Evolutionary conservation across 805 yeast species (phyloP), one percentile per base, ranked within the genome.

Genomic region (Torulaspora microellipsoides): DNA sequence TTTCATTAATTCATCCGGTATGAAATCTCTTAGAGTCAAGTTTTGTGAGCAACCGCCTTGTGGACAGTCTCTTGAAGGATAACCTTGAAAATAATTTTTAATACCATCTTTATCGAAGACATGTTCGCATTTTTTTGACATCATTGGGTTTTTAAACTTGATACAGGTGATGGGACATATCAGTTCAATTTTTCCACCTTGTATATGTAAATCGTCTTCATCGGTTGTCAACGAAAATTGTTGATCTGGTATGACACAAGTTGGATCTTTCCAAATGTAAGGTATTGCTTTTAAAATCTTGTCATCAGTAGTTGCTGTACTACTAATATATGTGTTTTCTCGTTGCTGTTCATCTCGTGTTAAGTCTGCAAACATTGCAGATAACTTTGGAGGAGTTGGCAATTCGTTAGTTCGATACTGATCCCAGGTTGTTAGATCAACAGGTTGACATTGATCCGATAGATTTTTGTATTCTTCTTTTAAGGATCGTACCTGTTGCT

Each of bases 151-250:
- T 15, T 60, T 67, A 59, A 76, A 82, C 34, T 67, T 59, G 40
- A 71, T 67, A 45, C 75, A 56, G 0, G 89, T 77, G 11, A 85
- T 68, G 0, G 91, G 91, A 58, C 90, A 88, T 20, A 69, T 72
- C 45, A 85, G 58, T 36, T 81, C 78, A n/a, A 85, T 67, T 30
- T 66, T 75, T 31, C 93, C 93, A 43, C 93, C 95, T 8, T 77
- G 78, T 5, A 85, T 73, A 33, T 72, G 76, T 27, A 85, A 36
- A 15, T 82, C 91, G 15, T 81, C 86, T 31, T 76, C 81, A 11
- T 71, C 80, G 10, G 56, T 62, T 1, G 17, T 38, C 8, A 13
- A 31, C 2, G 37, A 45, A 0, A 58, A 64, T 6, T 62, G 70
- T 12, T 69, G 74, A 12, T 49, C 71, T 0, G 87, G 86, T 14